phyloP scores from a whole-genome alignment of 805 yeast species.

The baker's yeast (Saccharomyces cerevisiae) region DNA sequence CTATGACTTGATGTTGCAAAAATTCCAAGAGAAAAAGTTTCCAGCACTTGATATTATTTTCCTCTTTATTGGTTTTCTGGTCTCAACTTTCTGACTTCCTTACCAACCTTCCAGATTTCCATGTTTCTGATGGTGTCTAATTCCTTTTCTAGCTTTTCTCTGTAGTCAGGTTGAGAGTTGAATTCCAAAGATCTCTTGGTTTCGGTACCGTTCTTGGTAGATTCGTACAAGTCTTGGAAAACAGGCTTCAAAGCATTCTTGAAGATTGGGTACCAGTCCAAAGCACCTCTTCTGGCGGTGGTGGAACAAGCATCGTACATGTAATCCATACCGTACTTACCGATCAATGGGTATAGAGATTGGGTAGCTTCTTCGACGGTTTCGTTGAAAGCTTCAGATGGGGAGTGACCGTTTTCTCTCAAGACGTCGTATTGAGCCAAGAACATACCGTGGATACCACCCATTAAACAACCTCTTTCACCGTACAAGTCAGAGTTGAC shows the following conservation, averaged over 20 bases:
- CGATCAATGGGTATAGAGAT: conserved; percentile 96
- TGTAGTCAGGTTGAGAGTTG: conserved; percentile 97
- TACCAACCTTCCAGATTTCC: conserved; percentile 99
- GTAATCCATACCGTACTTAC: conserved; percentile 99
- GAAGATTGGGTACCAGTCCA: conserved; percentile 99
- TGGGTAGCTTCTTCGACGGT: conserved; percentile 99
- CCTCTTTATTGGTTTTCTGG: conserved; percentile 85
- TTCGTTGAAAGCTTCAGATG: conserved; percentile 99
- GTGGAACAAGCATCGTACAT: conserved; percentile 99
- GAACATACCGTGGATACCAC: conserved; percentile 99
- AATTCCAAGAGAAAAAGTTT: conserved; percentile 9
- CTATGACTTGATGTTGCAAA: conserved; percentile 7
- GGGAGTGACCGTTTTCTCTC: conserved; percentile 99
- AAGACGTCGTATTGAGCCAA: conserved; percentile 99
- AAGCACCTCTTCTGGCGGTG: conserved; percentile 99
- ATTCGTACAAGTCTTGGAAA: conserved; percentile 89
- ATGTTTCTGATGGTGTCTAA: conserved; percentile 86
- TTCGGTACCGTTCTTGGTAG: conserved; percentile 93
- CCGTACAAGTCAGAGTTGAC: conserved; percentile 99
- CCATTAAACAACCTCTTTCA: conserved; percentile 99
- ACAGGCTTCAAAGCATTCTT: conserved; percentile 98
- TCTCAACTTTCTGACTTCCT: conserved; percentile 98
- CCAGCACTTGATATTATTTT: conserved; percentile 1
- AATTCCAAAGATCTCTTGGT: conserved; percentile 96
- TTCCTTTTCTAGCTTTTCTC: conserved; percentile 91